These are phyloP conservation scores for Lichina pygmaea DNA, from an alignment of 495 filamentous ascomycete genomes.

Conservation along the genomic window DNA sequence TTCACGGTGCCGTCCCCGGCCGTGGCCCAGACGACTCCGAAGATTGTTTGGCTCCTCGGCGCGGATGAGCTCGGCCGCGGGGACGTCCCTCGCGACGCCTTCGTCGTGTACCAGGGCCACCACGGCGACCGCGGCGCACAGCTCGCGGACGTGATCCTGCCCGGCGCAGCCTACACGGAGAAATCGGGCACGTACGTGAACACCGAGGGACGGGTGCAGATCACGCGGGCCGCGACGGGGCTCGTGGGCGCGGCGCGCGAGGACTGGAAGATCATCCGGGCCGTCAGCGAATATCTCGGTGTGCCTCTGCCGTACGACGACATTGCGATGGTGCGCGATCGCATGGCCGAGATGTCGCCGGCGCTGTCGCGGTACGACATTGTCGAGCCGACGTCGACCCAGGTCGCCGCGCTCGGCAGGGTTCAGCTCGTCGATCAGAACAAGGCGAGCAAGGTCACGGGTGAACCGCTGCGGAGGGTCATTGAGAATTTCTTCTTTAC, in stretches of 20 bases:
- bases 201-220: constrained; percentile 85
- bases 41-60: constrained; percentile 90
- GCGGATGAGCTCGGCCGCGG: constrained; percentile 63
- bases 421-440: constrained; percentile 88
- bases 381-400: constrained; percentile 39
- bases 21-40: constrained; percentile 59
- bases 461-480: constrained; percentile 44
- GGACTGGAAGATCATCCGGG: constrained; percentile 97
- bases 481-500: constrained; percentile 96
- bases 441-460: constrained; percentile 46
- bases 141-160: constrained; percentile 79
- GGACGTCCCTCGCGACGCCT: constrained; percentile 79
- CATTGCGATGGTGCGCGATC: constrained; percentile 57
- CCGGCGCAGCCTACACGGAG: constrained; percentile 86
- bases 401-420: constrained; percentile 43
- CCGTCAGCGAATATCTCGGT: constrained; percentile 72
- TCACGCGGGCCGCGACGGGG: constrained; percentile 65
- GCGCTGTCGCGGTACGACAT: constrained; percentile 73
- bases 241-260: constrained; percentile 71
- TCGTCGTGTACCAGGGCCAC: constrained; percentile 93
- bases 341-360: constrained; percentile 87
- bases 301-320: constrained; percentile 76
- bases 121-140: constrained; percentile 86
- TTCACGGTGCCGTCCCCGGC: constrained; percentile 59
- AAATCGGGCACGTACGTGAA: constrained; percentile 94